Base-by-base conservation (phyloP, 176 grass and related monocot genomes). In the Oryza australiensis region DNA sequence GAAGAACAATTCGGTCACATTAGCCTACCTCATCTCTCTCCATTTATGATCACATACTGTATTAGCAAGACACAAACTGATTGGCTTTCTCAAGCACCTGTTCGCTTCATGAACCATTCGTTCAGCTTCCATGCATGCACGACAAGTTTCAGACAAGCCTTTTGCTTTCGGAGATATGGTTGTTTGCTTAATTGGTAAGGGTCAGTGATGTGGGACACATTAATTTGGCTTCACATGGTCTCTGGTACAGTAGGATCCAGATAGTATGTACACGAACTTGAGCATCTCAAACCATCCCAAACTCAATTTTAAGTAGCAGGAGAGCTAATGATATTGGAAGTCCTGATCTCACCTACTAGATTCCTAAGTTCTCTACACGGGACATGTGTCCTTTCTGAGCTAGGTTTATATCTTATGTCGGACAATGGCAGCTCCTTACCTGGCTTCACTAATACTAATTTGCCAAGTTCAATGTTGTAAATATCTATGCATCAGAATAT, bases 301-400 rank as follows among this genome's bases (percentile, higher is more conserved):
- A 62, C 66, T 29, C 12, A 9, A 34, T 18, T 26, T 18, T 26
- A 51, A 43, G 15, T 33, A 18, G 1, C 29, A 13, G 5, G 24
- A 18, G 4, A 69, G 57, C 20, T 57, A 75, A 51, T 63, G 22
- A n/a, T 59, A 66, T 72, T 53, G 73, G 41, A 88, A 66, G 66
- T 41, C 80, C 77, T 76, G 24, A 65, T 53, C 77, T 64, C 53
- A 65, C 72, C 82, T 64, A 66, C 34, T 20, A 78, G 72, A 89
- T 89, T 89, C 83, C 87, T 72, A 71, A 89, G 22, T 42, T 85
- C 55, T 81, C 30, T 66, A 46, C 78, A 67, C 3, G 23, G 8
- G 87, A 77, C 87, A 80, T 72, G 83, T 89, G 87, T 86, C 87
- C 82, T 64, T 16, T 20, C 37, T 48, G n/a, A n/a, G 75, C 30